A percentile compares a stretch with the other conserved stretches of the same genome.
Conservation (phyloP, 1,139 yeast genomes). For the Pichia sp. region DNA sequence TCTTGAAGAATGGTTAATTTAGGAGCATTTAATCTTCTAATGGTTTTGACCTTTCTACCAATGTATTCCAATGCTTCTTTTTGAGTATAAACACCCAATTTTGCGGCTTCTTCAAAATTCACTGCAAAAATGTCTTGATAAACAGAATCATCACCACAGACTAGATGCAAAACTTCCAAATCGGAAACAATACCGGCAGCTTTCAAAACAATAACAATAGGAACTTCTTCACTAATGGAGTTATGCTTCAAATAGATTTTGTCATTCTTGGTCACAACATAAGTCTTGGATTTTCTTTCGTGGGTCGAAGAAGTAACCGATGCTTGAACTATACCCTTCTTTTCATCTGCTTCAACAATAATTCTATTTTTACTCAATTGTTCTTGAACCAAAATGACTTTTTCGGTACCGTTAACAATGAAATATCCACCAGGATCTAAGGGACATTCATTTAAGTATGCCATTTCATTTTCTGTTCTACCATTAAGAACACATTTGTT, state of each 20-base stretch:
- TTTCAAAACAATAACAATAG: slow-evolving; percentile 84
- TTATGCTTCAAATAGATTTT: slow-evolving; percentile 89
- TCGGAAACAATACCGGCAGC: slow-evolving; percentile 96
- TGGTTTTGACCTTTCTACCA: slow-evolving; percentile 86
- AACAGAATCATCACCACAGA: slow-evolving; percentile 80
- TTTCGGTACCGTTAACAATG: slow-evolving; percentile 96
- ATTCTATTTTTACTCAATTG: slow-evolving; percentile 95
- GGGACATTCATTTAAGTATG: slow-evolving; percentile 87
- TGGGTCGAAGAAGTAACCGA: slow-evolving; percentile 97
- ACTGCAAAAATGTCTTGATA: slow-evolving; percentile 90
- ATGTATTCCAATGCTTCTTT: slow-evolving; percentile 88
- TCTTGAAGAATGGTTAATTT: slow-evolving; percentile 78
- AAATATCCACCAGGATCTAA: slow-evolving; percentile 98
- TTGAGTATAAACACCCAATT: slow-evolving; percentile 79
- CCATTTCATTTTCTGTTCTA: slow-evolving; percentile 76
- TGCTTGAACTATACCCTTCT: slow-evolving; percentile 91
- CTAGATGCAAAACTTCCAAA: slow-evolving; percentile 85
- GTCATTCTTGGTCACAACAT: slow-evolving; percentile 86
- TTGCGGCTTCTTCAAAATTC: slow-evolving; percentile 91
- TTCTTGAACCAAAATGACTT: slow-evolving; percentile 93
- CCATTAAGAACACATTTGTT: slow-evolving; percentile 84
- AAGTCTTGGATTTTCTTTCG: slow-evolving; percentile 94
- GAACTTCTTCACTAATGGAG: slow-evolving; percentile 81
- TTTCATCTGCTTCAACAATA: slow-evolving; percentile 94
- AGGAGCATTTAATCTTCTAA: slow-evolving; percentile 79